Base-by-base conservation (phyloP, 768 basidiomycete species). In the Artomyces pyxidatus region DNA sequence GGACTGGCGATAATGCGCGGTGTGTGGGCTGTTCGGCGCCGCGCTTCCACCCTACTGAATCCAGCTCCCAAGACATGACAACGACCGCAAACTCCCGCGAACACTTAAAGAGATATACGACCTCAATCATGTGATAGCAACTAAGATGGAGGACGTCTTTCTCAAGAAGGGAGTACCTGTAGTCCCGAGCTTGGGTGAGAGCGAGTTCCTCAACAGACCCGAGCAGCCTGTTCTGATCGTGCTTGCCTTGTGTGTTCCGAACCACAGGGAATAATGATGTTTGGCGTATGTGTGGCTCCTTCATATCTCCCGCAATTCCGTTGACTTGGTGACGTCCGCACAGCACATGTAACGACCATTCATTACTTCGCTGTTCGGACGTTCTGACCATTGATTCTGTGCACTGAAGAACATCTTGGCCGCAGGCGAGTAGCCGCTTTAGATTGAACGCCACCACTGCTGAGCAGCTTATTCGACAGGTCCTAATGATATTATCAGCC, bases 241-340 rank as follows among this genome's bases (percentile, higher is more conserved):
- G 26, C 19, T 27, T 23, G 42, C 42, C 37, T 27, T 26, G 26
- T 42, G 29, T 45, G 23, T 28, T 38, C 37, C 14, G n/a, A 21
- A 32, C 28, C 14, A 14, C 53, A 87, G 90, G 90, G 21, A 94
- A 94, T 65, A 94, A 94, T 64, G 91, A 94, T 69, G 76, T 94
- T 42, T 92, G 87, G 80, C 89, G 85, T 87, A 67, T 73, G 83
- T 69, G 14, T 6, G 41, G 22, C 14, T 51, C 41, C 29, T 11
- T 48, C 41, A 11, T 39, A 22, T 25, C 53, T 49, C 30, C 32
- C 32, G 21, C 45, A 16, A 9, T 11, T 37, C 19, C 23, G 25
- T 51, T 56, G 46, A 52, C 49, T 30, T 40, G 47, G 50, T 49
- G 52, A 38, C 57, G 37, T 37, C 51, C n/a, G 44, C 56, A 40